Evolutionary conservation across 1,284 basidiomycete genomes (phyloP), one percentile per base, ranked within the genome.

Genomic region (Sanghuangporus sanghuang): DNA sequence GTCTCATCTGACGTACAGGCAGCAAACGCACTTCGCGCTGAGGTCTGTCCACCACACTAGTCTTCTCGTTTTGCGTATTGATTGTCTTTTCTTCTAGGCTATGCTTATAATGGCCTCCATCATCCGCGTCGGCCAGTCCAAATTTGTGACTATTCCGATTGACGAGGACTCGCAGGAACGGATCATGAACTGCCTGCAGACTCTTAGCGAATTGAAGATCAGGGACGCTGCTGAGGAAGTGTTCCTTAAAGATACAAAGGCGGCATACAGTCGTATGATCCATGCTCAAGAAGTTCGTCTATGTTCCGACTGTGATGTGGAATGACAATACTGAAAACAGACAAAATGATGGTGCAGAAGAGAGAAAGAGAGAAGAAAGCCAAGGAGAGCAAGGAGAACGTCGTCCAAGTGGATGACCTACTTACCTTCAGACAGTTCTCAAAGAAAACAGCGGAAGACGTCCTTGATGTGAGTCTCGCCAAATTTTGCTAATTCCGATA

Each of bases 51-150:
- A 48, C 52, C 32, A 14, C 53, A 2, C 36, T 35, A 18, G 8
- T 49, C 18, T 16, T 14, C 16, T 7, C 11, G 36, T 14, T 2
- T 36, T 52, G 16, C 21, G 42, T n/a, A 12, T 27, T 16, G 6
- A 12, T 54, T 38, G 8, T 32, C 9, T 48, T 23, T 59, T 55
- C 3, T 59, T 39, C 3, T 67, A 92, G 89, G 89, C 95, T 2
- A 98, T 99, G 93, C 83, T 99, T 64, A 95, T 99, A 73, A 98
- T 99, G 96, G 91, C 95, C 2, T 97, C 94, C 16, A 83, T 97
- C 71, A 92, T 99, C 70, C 93, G 96, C 57, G 94, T 98, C 56
- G 97, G 97, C 48, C 96, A 98, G 78, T 96, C 93, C 65, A 96
- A 96, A 74, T 97, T 97, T 70, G 92, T 92, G 48, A 87, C 92